Evolutionary conservation across 306 rosid genomes (phyloP).

Genomic region (Quillaja saponaria): DNA sequence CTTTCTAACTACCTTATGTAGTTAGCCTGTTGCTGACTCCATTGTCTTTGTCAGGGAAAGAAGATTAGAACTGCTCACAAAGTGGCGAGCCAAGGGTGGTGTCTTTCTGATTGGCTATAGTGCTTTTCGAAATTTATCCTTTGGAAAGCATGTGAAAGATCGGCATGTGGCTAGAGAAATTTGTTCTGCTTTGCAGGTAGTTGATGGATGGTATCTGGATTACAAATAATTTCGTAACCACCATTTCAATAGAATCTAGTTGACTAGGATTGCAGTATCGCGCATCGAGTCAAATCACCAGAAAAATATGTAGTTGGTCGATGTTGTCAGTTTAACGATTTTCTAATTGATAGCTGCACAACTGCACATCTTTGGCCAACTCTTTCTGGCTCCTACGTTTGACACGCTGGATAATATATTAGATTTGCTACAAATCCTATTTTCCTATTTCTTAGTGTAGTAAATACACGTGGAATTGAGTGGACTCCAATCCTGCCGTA

Average conservation of each 20-base stretch:
- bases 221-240: too few species aligned
- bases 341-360: constrained; percentile 8
- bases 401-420: too few species aligned
- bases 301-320: not conserved
- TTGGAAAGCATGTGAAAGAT: constrained; percentile 84
- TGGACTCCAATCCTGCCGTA: too few species aligned
- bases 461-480: too few species aligned
- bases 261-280: not conserved
- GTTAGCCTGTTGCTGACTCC: constrained; percentile 24
- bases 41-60: constrained; percentile 65
- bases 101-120: constrained; percentile 84
- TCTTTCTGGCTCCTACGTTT: too few species aligned
- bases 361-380: constrained; percentile 13
- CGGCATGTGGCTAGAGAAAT: constrained; percentile 69
- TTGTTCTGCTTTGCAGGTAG: constrained; percentile 79
- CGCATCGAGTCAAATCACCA: not conserved
- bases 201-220: constrained; percentile 6
- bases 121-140: constrained; percentile 81
- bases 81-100: constrained; percentile 96
- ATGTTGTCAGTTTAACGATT: not conserved
- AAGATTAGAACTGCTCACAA: constrained; percentile 72
- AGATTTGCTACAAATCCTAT: too few species aligned
- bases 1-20: too few species aligned
- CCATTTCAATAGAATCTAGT: not conserved
- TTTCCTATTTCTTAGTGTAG: too few species aligned